These are phyloP conservation scores for Teunomyces panamensis DNA, from an alignment of 805 yeast genomes.

Conservation along the genomic window DNA sequence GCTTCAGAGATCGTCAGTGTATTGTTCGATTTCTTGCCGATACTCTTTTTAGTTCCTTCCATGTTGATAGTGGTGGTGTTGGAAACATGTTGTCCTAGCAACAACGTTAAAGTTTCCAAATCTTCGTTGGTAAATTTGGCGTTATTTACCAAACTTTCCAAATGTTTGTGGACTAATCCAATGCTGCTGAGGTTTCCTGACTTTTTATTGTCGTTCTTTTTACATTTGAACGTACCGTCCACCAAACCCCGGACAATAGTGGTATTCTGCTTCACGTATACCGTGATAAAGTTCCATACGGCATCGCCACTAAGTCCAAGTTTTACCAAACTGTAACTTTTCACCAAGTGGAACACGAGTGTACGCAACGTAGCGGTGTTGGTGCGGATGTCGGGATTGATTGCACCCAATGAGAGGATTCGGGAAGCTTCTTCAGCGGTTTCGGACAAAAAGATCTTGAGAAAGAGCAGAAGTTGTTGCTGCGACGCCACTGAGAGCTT, in stretches of 20 bases:
- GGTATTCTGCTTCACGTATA: conserved; percentile 48
- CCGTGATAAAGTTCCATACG: conserved; percentile 61
- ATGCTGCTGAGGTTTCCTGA: conserved; percentile 49
- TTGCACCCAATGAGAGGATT: conserved; percentile 67
- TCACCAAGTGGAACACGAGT: conserved; percentile 49
- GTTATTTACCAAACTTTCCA: conserved; percentile 45
- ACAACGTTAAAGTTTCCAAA: conserved; percentile 40
- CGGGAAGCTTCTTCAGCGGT: conserved; percentile 58
- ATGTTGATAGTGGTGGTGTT: conserved; percentile 14
- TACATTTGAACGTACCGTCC: conserved; percentile 51
- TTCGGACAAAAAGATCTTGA: conserved; percentile 58
- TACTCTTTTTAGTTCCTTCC: conserved; percentile 13
- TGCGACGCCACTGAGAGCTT: conserved; percentile 51
- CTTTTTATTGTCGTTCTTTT: conserved; percentile 45
- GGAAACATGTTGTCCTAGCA: conserved; percentile 43
- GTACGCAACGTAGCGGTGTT: conserved; percentile 50
- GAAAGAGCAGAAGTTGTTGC: conserved; percentile 56
- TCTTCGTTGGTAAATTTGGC: conserved; percentile 47
- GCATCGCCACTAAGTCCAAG: conserved; percentile 58
- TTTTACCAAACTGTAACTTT: conserved; percentile 51
- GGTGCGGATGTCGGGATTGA: conserved; percentile 62
- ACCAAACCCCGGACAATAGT: conserved; percentile 49
- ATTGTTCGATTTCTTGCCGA: conserved; percentile 21
- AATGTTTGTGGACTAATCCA: conserved; percentile 48
- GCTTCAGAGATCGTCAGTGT: conserved; percentile 45